Base-by-base conservation (phyloP, 2,329 filamentous ascomycete species). In the Hypoxylon sp. region DNA sequence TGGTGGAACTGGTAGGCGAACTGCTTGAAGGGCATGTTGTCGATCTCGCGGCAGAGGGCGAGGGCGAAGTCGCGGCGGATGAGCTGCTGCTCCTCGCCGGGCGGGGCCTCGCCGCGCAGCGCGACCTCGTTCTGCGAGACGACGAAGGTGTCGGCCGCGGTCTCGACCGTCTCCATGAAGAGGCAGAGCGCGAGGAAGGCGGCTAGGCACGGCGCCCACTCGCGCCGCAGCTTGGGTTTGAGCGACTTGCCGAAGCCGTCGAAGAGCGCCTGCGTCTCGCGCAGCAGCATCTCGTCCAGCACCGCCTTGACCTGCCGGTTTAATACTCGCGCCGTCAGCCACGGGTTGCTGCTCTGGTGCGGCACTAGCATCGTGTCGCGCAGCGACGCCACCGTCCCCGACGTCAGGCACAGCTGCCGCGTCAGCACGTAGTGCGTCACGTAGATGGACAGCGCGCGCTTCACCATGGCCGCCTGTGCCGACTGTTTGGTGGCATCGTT, bases 1-100 rank as follows among this genome's bases (percentile, higher is more conserved):
- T 84, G 78, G 69, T 86, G 83, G 68, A 86, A 86, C 70, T 84
- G 82, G 61, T 82, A 83, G 3, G 81, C 81, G 65, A 86, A 84
- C 70, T 86, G 83, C 70, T 79, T 82, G 67, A 86, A 86, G 0
- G 83, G 83, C 74, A 85, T 74, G 63, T 83, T 83, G 67, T 86
- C 83, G 42, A 86, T 75, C 67, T 82, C 79, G 24, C 71, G 70
- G 71, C 79, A 82, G 24, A 80, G 71, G 5, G 73, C 71, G 40
- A 83, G 72, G n/a, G 80, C 81, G 26, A 77, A 74, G 5, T 70
- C 71, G 35, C 79, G 77, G 52, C 73, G 70, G 66, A n/a, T n/a
- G n/a, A n/a, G n/a, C n/a, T n/a, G n/a, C n/a, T n/a, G n/a, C n/a
- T n/a, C n/a, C n/a, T 75, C 78, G 66, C 68, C 69, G 5, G 75